Percentiles rank a stretch among this genome's conserved stretches.
phyloP scores from a whole-genome alignment of 2,329 filamentous ascomycete genomes.

The Aciculosporium take region DNA sequence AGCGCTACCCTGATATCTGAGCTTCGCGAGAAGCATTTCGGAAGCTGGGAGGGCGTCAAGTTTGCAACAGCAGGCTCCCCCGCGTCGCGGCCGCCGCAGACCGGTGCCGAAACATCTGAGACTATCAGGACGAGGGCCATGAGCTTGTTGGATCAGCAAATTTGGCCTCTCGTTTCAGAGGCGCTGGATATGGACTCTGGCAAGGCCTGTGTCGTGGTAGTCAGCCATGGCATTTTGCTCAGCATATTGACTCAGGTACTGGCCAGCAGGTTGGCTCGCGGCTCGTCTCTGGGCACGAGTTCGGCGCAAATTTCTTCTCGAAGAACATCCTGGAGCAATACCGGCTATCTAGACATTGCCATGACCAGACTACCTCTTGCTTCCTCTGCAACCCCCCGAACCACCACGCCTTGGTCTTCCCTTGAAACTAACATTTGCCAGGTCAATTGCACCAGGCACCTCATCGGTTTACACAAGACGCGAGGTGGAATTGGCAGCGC shows the following conservation, averaged over 20 bases:
- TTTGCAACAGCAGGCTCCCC: constrained; percentile 25
- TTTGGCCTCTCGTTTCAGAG: constrained; percentile 36
- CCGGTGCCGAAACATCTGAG: constrained; percentile 46
- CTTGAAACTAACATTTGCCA: constrained; percentile 9
- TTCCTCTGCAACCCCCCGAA: neutral
- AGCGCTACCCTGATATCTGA: constrained; percentile 18
- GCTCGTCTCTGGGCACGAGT: neutral
- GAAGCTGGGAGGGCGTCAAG: constrained; percentile 52
- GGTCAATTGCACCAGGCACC: constrained; percentile 59
- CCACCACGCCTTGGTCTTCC: constrained; percentile 10
- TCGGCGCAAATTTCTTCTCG: neutral
- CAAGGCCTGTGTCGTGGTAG: constrained; percentile 48
- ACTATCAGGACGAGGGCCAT: constrained; percentile 52
- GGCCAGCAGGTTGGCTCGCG: constrained; percentile 33
- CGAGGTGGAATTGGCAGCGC: constrained; percentile 70
- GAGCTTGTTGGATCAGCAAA: constrained; percentile 48
- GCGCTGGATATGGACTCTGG: constrained; percentile 4
- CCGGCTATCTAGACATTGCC: constrained; percentile 28
- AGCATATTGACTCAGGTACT: constrained; percentile 52
- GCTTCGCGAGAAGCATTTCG: constrained; percentile 63
- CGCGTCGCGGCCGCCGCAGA: constrained; percentile 24
- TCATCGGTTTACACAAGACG: constrained; percentile 62
- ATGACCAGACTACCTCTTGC: constrained; percentile 7
- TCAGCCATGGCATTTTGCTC: constrained; percentile 66
- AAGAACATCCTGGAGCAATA: constrained; percentile 35